These are phyloP conservation scores for Aspergillus sp. DNA, from an alignment of 2,329 filamentous ascomycete genomes.

Conservation along the genomic window DNA sequence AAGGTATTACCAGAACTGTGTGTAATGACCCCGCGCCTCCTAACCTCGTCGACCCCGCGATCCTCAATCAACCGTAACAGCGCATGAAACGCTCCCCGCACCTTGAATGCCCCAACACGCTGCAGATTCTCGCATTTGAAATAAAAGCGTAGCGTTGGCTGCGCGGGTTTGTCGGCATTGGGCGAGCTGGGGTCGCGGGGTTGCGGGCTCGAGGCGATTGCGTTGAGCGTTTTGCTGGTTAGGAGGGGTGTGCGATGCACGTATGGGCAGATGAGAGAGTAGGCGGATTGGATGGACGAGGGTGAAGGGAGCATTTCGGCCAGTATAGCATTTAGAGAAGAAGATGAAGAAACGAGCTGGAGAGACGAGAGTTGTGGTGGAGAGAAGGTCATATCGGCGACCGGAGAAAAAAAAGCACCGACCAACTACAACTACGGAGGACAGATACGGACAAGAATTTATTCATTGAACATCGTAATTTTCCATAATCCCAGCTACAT, in stretches of 20 bases:
- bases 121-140: conserved; percentile 97
- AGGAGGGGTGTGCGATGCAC: conserved; percentile 79
- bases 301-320: conserved; percentile 54
- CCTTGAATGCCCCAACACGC: conserved; percentile 86
- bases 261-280: conserved; percentile 62
- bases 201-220: conserved; percentile 65
- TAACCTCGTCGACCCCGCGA: conserved; percentile 53
- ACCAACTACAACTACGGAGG: no score
- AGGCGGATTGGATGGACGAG: conserved; percentile 61
- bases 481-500: conserved; percentile 22
- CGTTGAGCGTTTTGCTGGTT: conserved; percentile 66
- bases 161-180: conserved; percentile 50
- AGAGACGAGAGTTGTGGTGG: background rate
- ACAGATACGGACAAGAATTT: background rate
- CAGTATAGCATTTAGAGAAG: no score
- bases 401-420: no score
- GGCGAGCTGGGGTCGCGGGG: conserved; percentile 48
- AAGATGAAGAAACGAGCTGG: background rate
- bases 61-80: conserved; percentile 59
- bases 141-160: conserved; percentile 64
- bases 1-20: conserved; percentile 66
- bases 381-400: no score
- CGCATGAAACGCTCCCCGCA: conserved; percentile 81
- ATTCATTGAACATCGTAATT: conserved; percentile 30
- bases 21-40: conserved; percentile 67